Base-by-base conservation (phyloP, 371 early-diverging fungal genomes). In the Cokeromyces recurvatus region DNA sequence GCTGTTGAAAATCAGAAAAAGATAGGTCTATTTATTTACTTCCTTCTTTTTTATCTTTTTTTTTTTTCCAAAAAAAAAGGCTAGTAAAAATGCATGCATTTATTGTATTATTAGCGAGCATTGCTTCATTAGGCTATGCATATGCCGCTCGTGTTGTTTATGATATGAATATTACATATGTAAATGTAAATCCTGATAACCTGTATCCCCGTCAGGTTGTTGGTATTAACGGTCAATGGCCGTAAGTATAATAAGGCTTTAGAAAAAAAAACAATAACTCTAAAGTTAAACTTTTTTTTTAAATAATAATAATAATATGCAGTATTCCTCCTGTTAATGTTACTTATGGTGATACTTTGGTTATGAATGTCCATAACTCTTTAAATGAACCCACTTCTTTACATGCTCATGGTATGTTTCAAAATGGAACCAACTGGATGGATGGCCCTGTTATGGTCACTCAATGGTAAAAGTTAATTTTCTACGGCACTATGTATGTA, bases 191-290 rank as follows among this genome's bases (percentile, higher is more conserved):
- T 51, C 84, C 89, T 8, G 85, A 86, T 48, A 82, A 81, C 34
- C 54, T 77, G 15, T 61, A 55, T 46, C 63, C 75, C 37, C 77
- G 87, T 42, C 74, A 85, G 11, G 86, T 78, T 17, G 78, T 91
- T 31, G 88, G 87, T 29, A 77, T 89, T 50, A 89, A 91, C 51
- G 77, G 78, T 3, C 58, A 57, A 25, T 85, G 82, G 73, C 90
- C 91, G 64, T 80, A 77, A 46, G 79, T 78, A 1, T 32, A 47
- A n/a, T n/a, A n/a, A n/a, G n/a, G n/a, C n/a, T n/a, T 42, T 21
- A 19, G 16, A 43, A 12, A 55, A 43, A 16, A 16, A 45, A 14
- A 38, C 50, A 11, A 44, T n/a, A n/a, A n/a, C n/a, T n/a, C n/a
- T n/a, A n/a, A n/a, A n/a, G n/a, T n/a, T n/a, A n/a, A n/a, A 36